These are phyloP conservation scores for Noccaea caerulescens DNA, from an alignment of 345 rosid species.

Conservation along the genomic window DNA sequence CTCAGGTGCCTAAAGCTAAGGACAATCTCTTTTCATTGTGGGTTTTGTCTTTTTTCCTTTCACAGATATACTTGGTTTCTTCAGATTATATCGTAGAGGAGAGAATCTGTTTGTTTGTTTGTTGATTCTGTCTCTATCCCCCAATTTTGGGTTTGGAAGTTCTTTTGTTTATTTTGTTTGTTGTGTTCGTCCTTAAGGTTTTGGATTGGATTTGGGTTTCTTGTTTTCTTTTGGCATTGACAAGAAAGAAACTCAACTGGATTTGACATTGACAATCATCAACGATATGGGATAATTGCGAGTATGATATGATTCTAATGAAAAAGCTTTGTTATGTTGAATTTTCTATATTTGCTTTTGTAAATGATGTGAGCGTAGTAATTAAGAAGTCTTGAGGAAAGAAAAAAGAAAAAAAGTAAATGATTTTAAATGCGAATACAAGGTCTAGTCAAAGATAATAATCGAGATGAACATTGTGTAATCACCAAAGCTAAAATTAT, in stretches of 20 bases:
- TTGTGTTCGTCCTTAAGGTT: conserved; percentile 20
- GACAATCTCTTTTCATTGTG: neutral
- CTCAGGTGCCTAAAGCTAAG: conserved; percentile 83
- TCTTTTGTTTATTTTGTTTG: conserved; percentile 9
- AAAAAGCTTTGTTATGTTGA: too few relatives aligned
- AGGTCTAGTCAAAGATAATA: conserved; percentile 13
- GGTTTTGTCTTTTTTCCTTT: conserved; percentile 25
- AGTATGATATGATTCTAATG: too few relatives aligned
- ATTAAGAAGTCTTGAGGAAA: neutral
- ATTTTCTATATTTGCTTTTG: neutral
- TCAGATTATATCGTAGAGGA: conserved; percentile 30
- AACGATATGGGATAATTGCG: too few relatives aligned
- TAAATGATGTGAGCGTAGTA: conserved; percentile 10
- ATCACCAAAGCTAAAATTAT: conserved; percentile 21
- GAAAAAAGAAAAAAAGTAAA: neutral
- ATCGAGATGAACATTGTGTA: conserved; percentile 1
- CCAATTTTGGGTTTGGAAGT: conserved; percentile 31
- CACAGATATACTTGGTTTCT: conserved; percentile 28
- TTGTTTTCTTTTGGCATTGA: neutral
- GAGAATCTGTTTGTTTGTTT: conserved; percentile 36
- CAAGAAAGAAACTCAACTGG: too few relatives aligned
- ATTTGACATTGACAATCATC: too few relatives aligned
- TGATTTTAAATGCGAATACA: neutral
- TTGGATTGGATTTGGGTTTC: conserved; percentile 23
- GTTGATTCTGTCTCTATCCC: conserved; percentile 32